Percentiles rank a stretch among this genome's conserved stretches.
These are phyloP conservation scores for Tephrocybe sp. DNA, from an alignment of 768 basidiomycete species.

Conservation along the genomic window DNA sequence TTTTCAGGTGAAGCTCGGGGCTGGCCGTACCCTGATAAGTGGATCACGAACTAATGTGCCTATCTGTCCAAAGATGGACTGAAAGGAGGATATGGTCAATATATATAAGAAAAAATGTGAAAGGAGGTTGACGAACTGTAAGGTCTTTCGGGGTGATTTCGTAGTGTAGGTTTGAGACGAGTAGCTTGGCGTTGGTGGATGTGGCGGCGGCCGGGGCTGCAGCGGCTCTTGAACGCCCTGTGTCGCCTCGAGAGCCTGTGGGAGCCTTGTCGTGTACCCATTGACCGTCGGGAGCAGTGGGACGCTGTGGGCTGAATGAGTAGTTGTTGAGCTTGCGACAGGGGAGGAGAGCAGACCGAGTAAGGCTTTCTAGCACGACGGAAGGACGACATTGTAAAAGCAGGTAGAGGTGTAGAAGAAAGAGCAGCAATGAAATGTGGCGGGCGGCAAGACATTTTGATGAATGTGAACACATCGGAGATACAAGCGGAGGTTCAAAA, in stretches of 20 bases:
- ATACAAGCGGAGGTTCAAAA: slow-evolving; percentile 19
- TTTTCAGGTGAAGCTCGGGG: slow-evolving; percentile 65
- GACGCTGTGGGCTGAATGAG: neutral
- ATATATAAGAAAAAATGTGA: neutral
- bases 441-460: slow-evolving; percentile 6
- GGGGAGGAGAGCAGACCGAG: slow-evolving; percentile 26
- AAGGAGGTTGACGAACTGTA: slow-evolving; percentile 51
- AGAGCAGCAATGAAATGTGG: slow-evolving; percentile 1
- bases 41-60: slow-evolving; percentile 93
- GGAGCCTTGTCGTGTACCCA: slow-evolving; percentile 80
- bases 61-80: slow-evolving; percentile 90
- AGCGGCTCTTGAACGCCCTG: slow-evolving; percentile 23
- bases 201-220: slow-evolving; percentile 32
- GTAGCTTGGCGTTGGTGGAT: slow-evolving; percentile 49
- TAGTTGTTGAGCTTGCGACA: neutral
- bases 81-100: slow-evolving; percentile 9
- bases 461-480: slow-evolving; percentile 16
- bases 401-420: slow-evolving; percentile 1
- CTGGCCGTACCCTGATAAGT: slow-evolving; percentile 89
- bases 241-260: slow-evolving; percentile 32
- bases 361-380: slow-evolving; percentile 42
- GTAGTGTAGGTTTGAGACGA: slow-evolving; percentile 89
- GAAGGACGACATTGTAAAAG: slow-evolving; percentile 19
- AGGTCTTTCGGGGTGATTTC: slow-evolving; percentile 88
- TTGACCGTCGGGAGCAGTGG: slow-evolving; percentile 44